These are phyloP conservation scores for Gossypium trilobum DNA, from an alignment of 441 rosid species.

Conservation along the genomic window DNA sequence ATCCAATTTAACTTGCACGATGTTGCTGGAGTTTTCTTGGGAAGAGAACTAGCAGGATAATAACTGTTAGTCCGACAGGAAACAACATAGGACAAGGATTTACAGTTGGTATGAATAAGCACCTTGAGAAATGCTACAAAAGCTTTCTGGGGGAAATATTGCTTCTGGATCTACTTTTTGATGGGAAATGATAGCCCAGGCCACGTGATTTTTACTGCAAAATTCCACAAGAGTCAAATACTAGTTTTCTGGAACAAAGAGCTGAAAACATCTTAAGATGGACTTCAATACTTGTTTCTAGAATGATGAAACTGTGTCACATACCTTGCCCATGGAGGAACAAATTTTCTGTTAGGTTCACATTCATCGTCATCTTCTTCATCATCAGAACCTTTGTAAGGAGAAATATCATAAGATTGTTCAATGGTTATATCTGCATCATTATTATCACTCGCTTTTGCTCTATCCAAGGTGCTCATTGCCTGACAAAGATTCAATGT, in stretches of 20 bases:
- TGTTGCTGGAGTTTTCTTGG: slow-evolving; percentile 43
- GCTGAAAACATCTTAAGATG: background rate
- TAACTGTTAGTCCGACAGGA: slow-evolving; percentile 8
- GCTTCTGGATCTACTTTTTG: slow-evolving; percentile 37
- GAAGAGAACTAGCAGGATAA: slow-evolving; percentile 40
- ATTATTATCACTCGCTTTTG: slow-evolving; percentile 17
- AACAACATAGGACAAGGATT: background rate
- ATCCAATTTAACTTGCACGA: background rate
- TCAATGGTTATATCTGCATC: slow-evolving; percentile 28
- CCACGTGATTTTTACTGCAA: slow-evolving; percentile 50
- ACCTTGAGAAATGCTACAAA: slow-evolving; percentile 50
- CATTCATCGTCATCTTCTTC: slow-evolving; percentile 52
- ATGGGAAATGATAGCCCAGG: slow-evolving; percentile 36
- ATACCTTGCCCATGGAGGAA: slow-evolving; percentile 89
- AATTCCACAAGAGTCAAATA: background rate
- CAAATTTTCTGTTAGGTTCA: slow-evolving; percentile 40
- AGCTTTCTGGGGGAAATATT: slow-evolving; percentile 40
- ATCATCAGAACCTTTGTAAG: slow-evolving; percentile 80
- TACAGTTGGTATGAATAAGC: background rate
- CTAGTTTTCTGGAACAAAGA: background rate
- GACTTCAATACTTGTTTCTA: background rate
- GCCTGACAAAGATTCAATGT: slow-evolving; percentile 29
- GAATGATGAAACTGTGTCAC: slow-evolving; percentile 13
- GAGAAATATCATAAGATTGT: slow-evolving; percentile 77
- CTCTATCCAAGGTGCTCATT: slow-evolving; percentile 21